These are phyloP conservation scores for Sporobolomyces pararoseus DNA, from an alignment of 768 basidiomycete species.

Conservation along the genomic window DNA sequence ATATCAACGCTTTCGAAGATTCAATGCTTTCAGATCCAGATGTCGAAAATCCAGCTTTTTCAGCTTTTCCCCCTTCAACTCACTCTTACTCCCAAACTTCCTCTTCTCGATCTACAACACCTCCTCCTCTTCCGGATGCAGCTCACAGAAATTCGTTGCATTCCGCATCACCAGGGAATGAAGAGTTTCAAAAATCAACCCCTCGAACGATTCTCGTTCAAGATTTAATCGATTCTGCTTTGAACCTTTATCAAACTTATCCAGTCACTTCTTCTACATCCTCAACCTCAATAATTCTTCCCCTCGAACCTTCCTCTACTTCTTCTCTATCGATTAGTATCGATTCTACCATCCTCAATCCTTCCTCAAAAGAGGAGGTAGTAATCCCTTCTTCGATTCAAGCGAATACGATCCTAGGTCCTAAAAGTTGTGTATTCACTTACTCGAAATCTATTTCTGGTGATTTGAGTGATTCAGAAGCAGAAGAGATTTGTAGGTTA, in stretches of 20 bases:
- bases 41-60: conserved; percentile 14
- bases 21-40: conserved; percentile 39
- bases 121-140: neutral
- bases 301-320: neutral
- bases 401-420: conserved; percentile 35
- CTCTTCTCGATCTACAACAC: neutral
- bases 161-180: too few relatives aligned
- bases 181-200: too few relatives aligned
- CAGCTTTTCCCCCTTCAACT: conserved; percentile 6
- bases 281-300: neutral
- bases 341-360: too few relatives aligned
- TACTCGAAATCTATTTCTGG: neutral
- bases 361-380: too few relatives aligned
- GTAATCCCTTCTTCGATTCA: neutral
- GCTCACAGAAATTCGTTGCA: too few relatives aligned
- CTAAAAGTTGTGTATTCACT: conserved; percentile 38
- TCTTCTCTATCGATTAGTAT: too few relatives aligned
- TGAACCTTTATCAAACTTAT: too few relatives aligned
- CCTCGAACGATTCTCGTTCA: too few relatives aligned
- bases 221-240: too few relatives aligned
- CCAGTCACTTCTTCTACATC: neutral
- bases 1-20: conserved; percentile 20
- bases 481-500: conserved; percentile 6
- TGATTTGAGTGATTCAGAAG: conserved; percentile 4
- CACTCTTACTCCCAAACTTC: neutral